phyloP scores from a whole-genome alignment of 1,284 basidiomycete species.

The Xerocomus nothofagi region DNA sequence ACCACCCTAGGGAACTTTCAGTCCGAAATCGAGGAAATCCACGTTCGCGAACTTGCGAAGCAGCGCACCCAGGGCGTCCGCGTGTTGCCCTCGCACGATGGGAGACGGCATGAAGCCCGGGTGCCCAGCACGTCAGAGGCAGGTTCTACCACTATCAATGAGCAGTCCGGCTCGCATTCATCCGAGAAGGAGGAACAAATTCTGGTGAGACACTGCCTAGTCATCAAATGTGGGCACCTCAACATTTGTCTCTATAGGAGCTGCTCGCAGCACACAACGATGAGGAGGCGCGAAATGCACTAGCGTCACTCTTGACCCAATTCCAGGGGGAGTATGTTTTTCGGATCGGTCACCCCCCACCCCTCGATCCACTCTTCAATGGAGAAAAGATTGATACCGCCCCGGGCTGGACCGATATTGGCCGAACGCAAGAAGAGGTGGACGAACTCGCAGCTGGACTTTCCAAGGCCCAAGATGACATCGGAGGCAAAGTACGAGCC shows the following conservation, averaged over 20 bases:
- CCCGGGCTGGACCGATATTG: slow-evolving; percentile 55
- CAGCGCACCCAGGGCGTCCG: slow-evolving; percentile 41
- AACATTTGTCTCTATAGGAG: slow-evolving; percentile 37
- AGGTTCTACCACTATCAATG: not conserved
- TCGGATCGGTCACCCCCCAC: slow-evolving; percentile 64
- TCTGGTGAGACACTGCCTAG: slow-evolving; percentile 46
- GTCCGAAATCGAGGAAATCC: slow-evolving; percentile 72
- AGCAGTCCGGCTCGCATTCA: slow-evolving; percentile 26
- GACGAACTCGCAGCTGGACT: slow-evolving; percentile 47
- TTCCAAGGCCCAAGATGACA: slow-evolving; percentile 57
- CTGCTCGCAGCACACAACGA: slow-evolving; percentile 46
- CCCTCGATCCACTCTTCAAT: slow-evolving; percentile 52
- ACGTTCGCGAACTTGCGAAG: slow-evolving; percentile 59
- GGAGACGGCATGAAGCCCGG: slow-evolving; percentile 16
- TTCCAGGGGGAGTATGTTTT: slow-evolving; percentile 70
- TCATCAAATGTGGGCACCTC: not conserved
- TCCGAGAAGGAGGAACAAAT: slow-evolving; percentile 58
- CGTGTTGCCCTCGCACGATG: slow-evolving; percentile 31
- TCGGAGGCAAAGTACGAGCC: slow-evolving; percentile 68
- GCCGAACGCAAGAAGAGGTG: slow-evolving; percentile 52
- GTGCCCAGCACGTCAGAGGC: not conserved
- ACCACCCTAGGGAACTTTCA: slow-evolving; percentile 70
- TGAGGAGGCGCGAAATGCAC: slow-evolving; percentile 56
- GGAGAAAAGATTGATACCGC: slow-evolving; percentile 45
- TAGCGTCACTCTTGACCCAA: slow-evolving; percentile 66